Conservation (phyloP, 257 asterid genomes). For the Jaltomata sinuosa region DNA sequence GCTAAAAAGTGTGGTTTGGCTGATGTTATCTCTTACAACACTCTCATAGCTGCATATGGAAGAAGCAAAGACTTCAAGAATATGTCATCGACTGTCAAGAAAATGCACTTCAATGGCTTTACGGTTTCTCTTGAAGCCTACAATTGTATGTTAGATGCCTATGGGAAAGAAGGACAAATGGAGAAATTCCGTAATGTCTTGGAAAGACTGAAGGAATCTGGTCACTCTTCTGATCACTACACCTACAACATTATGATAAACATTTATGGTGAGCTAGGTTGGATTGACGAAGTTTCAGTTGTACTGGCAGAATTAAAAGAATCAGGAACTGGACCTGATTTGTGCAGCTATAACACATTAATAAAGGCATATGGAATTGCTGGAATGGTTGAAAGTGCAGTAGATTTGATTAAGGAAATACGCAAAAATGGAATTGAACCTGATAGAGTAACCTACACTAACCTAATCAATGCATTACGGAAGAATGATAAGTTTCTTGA, state of each 20-base stretch:
- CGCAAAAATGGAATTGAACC: slow-evolving; percentile 65
- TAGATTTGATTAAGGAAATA: slow-evolving; percentile 76
- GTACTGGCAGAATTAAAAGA: slow-evolving; percentile 54
- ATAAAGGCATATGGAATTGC: slow-evolving; percentile 92
- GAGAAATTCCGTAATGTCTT: slow-evolving; percentile 65
- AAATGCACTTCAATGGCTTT: slow-evolving; percentile 79
- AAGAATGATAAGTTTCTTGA: slow-evolving; percentile 79
- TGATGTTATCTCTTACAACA: slow-evolving; percentile 77
- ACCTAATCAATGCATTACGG: slow-evolving; percentile 52
- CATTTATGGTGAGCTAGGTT: slow-evolving; percentile 67
- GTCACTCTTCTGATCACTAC: slow-evolving; percentile 47
- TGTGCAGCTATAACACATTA: slow-evolving; percentile 80
- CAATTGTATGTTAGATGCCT: slow-evolving; percentile 88
- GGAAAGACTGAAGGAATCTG: slow-evolving; percentile 67
- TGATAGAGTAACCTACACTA: slow-evolving; percentile 55
- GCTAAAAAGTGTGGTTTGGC: slow-evolving; percentile 62
- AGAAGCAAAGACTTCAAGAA: slow-evolving; percentile 54
- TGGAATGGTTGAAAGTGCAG: slow-evolving; percentile 80
- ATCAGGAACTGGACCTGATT: slow-evolving; percentile 53
- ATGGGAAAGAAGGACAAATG: slow-evolving; percentile 88
- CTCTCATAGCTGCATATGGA: slow-evolving; percentile 83
- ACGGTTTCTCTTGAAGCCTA: slow-evolving; percentile 84
- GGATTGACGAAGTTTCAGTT: slow-evolving; percentile 66
- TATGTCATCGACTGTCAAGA: slow-evolving; percentile 57
- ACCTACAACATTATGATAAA: slow-evolving; percentile 75